Evolutionary conservation across 2,329 filamentous ascomycete genomes (phyloP).

Genomic region (Zalaria sp.): DNA sequence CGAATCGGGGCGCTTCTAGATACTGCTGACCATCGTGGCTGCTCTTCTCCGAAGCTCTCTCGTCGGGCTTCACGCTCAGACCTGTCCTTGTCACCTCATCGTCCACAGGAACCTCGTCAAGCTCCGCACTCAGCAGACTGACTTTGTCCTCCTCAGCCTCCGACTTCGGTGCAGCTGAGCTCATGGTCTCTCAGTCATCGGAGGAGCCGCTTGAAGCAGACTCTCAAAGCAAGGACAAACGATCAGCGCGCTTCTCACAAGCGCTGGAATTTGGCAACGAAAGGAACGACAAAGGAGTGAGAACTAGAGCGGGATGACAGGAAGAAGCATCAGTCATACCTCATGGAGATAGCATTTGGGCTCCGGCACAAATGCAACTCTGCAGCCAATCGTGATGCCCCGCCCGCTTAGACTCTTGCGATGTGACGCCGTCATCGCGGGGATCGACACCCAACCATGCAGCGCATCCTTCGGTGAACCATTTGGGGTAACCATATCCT

Average conservation of each 20-base stretch:
- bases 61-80: background rate
- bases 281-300: background rate
- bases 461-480: too few species aligned
- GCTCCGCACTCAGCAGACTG: background rate
- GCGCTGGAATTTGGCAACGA: background rate
- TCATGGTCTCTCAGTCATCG: background rate
- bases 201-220: background rate
- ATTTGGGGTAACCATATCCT: too few species aligned
- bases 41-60: background rate
- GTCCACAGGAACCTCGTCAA: background rate
- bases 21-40: background rate
- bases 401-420: constrained; percentile 1
- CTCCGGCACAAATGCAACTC: background rate
- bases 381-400: background rate
- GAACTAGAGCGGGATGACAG: background rate
- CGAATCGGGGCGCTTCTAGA: constrained; percentile 1
- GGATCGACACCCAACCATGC: background rate
- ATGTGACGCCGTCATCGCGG: background rate
- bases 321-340: background rate
- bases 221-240: background rate
- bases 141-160: constrained; percentile 1
- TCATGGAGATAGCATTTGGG: background rate
- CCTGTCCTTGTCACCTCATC: background rate
- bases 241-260: too few species aligned
- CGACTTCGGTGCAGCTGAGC: background rate